phyloP scores from a whole-genome alignment of 2,329 filamentous ascomycete species.

The Dothideomycetes sp. region DNA sequence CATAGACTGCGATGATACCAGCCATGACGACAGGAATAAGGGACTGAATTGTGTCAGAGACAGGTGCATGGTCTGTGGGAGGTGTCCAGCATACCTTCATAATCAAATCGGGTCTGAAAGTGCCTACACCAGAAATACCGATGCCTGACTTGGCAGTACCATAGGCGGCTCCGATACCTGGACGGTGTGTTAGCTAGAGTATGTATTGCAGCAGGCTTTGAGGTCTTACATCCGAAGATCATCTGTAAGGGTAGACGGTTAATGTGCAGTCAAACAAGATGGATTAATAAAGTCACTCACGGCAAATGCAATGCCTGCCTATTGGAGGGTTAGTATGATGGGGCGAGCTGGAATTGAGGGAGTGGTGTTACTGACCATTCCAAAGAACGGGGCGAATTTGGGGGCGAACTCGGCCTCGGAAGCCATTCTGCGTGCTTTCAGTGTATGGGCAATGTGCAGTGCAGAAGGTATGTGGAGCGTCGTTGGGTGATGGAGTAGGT shows the following conservation, averaged over 20 bases:
- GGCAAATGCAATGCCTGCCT: slow-evolving; percentile 69
- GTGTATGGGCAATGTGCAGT: too few species aligned
- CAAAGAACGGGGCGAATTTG: slow-evolving; percentile 78
- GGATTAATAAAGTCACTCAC: too few species aligned
- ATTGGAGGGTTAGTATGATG: slow-evolving; percentile 23
- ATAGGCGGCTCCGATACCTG: slow-evolving; percentile 67
- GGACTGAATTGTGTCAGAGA: slow-evolving; percentile 44
- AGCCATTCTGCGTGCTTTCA: slow-evolving; percentile 27
- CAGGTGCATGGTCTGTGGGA: background rate
- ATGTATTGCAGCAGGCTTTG: slow-evolving; percentile 14
- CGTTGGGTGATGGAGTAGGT: too few species aligned
- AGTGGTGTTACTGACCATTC: slow-evolving; percentile 55
- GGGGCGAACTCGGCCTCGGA: slow-evolving; percentile 51
- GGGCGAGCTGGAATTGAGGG: slow-evolving; percentile 2
- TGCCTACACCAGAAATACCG: slow-evolving; percentile 75
- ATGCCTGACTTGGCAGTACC: slow-evolving; percentile 83
- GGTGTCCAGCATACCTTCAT: slow-evolving; percentile 58
- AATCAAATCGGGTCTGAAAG: slow-evolving; percentile 75
- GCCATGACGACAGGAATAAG: slow-evolving; percentile 93
- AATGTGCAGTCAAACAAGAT: too few species aligned
- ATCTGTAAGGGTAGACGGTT: slow-evolving; percentile 35
- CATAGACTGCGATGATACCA: slow-evolving; percentile 97
- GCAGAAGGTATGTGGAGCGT: too few species aligned
- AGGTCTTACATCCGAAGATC: slow-evolving; percentile 65
- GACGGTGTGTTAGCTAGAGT: slow-evolving; percentile 13